A percentile compares a stretch with the other conserved stretches of the same genome.
Conservation (phyloP, 2,329 filamentous ascomycete genomes). For the Dryadomyces sulphureus region DNA sequence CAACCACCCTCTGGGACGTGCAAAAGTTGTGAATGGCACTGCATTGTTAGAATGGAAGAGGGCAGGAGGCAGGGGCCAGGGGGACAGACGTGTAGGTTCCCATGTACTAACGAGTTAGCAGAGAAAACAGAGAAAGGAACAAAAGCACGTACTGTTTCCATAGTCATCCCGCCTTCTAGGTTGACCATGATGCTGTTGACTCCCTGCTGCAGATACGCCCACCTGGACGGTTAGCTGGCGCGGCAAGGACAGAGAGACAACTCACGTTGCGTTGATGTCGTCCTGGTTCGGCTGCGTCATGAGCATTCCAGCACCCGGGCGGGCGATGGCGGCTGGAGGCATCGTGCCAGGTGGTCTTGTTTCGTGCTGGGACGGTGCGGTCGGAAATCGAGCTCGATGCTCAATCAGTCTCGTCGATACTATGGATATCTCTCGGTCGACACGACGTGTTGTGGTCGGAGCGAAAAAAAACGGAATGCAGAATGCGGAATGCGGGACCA, state of each 20-base stretch:
- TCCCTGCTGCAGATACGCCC: constrained; percentile 76
- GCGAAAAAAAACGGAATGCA: no score
- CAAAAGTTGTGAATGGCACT: constrained; percentile 97
- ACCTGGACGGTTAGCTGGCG: constrained; percentile 34
- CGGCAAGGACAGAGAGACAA: not conserved
- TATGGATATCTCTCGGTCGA: no score
- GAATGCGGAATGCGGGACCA: not conserved
- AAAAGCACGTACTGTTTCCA: constrained; percentile 53
- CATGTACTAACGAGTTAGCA: constrained; percentile 53
- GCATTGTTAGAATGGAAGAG: constrained; percentile 19
- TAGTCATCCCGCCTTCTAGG: constrained; percentile 81
- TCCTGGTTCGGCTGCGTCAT: constrained; percentile 10
- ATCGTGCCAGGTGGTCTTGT: constrained; percentile 4
- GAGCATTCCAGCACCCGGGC: constrained; percentile 2
- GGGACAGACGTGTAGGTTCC: constrained; percentile 68
- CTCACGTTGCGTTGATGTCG: constrained; percentile 13
- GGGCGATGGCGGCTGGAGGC: constrained; percentile 6
- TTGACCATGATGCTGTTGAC: constrained; percentile 90
- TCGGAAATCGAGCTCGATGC: no score
- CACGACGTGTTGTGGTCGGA: no score
- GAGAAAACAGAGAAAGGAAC: not conserved
- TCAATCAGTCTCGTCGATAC: no score
- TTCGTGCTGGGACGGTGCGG: no score
- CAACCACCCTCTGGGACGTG: constrained; percentile 86
- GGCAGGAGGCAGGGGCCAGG: not conserved